Percentiles rank a stretch among this genome's conserved stretches.
Evolutionary conservation across 495 filamentous ascomycete species (phyloP).

Genomic region (Xylaria longipes): DNA sequence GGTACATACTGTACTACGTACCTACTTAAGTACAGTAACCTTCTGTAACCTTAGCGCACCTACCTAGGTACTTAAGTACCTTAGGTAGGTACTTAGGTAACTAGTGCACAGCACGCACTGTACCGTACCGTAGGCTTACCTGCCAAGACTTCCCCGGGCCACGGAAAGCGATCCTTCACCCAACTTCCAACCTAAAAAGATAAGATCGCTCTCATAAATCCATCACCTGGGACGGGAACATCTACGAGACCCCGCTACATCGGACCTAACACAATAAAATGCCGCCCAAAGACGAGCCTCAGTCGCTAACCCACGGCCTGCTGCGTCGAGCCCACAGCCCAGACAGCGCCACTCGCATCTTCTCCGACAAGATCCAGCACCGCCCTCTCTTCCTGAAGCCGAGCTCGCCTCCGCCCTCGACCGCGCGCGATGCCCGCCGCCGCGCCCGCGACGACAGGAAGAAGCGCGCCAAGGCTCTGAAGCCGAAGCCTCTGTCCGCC

Average conservation of each 20-base stretch:
- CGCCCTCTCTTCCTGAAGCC: constrained; percentile 82
- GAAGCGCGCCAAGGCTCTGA: constrained; percentile 62
- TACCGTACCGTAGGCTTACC: no score
- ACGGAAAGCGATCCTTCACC: no score
- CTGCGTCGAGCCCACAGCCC: constrained; percentile 78
- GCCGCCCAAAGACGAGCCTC: constrained; percentile 26
- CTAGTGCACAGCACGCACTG: no score
- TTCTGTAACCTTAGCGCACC: no score
- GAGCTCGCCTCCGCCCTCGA: constrained; percentile 63
- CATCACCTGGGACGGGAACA: not conserved
- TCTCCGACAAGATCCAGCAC: constrained; percentile 79
- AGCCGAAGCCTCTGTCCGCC: constrained; percentile 80
- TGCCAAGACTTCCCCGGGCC: not conserved
- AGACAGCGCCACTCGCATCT: constrained; percentile 69
- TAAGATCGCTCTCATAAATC: not conserved
- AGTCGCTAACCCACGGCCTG: constrained; percentile 66
- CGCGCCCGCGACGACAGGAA: constrained; percentile 59
- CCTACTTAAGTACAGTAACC: no score
- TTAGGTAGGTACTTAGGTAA: no score
- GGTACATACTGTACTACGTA: no score
- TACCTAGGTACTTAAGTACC: not conserved
- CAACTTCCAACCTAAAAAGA: not conserved
- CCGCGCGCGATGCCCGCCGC: constrained; percentile 71
- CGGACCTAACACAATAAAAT: not conserved
- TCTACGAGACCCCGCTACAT: not conserved